Evolutionary conservation across 768 basidiomycete genomes (phyloP), one percentile per base, ranked within the genome.

Genomic region (Suillus occidentalis): DNA sequence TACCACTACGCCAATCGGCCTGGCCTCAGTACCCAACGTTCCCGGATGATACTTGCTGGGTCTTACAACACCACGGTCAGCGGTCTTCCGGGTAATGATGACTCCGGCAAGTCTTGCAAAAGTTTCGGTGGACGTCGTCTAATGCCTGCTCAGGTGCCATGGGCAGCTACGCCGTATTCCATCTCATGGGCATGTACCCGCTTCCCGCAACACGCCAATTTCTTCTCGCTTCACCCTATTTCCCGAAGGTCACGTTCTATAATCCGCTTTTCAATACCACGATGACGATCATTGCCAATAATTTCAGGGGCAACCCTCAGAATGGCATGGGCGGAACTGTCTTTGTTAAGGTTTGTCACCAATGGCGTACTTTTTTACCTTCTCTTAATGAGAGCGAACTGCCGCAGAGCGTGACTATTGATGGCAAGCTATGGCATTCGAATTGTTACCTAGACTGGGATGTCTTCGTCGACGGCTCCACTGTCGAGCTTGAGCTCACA

Each of bases 381-480:
- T 31, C 16, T 50, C 43, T 4, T 37, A 20, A 9, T 40, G 16
- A 14, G 31, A 62, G 20, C 6, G 22, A 50, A 18, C 13, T 36
- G 10, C 10, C 39, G 34, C 65, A 88, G 87, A 84, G 79, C 68
- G 86, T 88, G 9, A 82, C 78, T 13, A 82, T 88, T 34, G 81
- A 89, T 66, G 87, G 87, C 6, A 71, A 80, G 63, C 77, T 81
- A 13, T 88, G 85, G 79, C 82, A 85, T 66, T 87, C 87, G 3
- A 88, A 82, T 69, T 89, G 88, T 64, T 89, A 82, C 69, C 74
- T 89, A 56, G 87, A 88, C 37, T 89, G 86, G 87, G 85, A 87
- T 59, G 83, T 84, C n/a, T 89, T 88, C 68, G 77, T 76, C 28
- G 75, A 71, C 4, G 86, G 86, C 9, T 80, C 85, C 2, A 73